Evolutionary conservation across 169 alveolate species (phyloP).

Genomic region (Eimeria necatrix): DNA sequence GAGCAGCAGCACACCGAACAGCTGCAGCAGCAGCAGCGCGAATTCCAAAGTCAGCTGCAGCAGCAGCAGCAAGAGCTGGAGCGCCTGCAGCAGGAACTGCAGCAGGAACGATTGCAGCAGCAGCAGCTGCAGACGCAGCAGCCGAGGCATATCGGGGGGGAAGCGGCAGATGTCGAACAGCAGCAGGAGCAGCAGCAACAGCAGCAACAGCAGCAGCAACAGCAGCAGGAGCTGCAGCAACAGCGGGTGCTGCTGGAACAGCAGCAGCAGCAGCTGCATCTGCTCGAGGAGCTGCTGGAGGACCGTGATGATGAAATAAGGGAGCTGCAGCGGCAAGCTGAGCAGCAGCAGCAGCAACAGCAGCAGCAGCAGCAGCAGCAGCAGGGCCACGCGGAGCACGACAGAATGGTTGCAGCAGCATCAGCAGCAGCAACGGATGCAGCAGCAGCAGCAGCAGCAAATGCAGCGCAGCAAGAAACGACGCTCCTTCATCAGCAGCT

Average conservation of each 20-base stretch:
- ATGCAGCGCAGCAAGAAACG: constrained; percentile 18
- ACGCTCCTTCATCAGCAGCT: neutral
- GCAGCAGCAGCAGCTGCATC: constrained; percentile 52
- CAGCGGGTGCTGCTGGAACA: neutral
- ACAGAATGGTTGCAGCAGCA: neutral
- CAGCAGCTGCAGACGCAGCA: constrained; percentile 10
- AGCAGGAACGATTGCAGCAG: constrained; percentile 17
- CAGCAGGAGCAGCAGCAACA: constrained; percentile 45
- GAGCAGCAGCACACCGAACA: constrained; percentile 22
- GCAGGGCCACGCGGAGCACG: constrained; percentile 32
- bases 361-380: constrained; percentile 50
- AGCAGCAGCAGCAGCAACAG: constrained; percentile 38
- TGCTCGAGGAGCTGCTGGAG: constrained; percentile 13
- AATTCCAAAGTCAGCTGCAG: constrained; percentile 1
- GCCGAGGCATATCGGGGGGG: neutral
- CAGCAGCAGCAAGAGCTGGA: neutral
- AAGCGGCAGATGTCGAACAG: neutral
- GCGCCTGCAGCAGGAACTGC: neutral
- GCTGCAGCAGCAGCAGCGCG: constrained; percentile 50
- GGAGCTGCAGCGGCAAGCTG: constrained; percentile 55
- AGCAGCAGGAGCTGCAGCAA: neutral
- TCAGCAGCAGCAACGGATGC: constrained; percentile 17
- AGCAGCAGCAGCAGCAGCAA: constrained; percentile 41
- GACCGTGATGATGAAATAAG: constrained; percentile 38
- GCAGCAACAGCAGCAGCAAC: constrained; percentile 38